Percentiles rank a stretch among this genome's conserved stretches.
These are phyloP conservation scores for Coriaria nepalensis DNA, from an alignment of 306 rosid genomes.

Conservation along the genomic window DNA sequence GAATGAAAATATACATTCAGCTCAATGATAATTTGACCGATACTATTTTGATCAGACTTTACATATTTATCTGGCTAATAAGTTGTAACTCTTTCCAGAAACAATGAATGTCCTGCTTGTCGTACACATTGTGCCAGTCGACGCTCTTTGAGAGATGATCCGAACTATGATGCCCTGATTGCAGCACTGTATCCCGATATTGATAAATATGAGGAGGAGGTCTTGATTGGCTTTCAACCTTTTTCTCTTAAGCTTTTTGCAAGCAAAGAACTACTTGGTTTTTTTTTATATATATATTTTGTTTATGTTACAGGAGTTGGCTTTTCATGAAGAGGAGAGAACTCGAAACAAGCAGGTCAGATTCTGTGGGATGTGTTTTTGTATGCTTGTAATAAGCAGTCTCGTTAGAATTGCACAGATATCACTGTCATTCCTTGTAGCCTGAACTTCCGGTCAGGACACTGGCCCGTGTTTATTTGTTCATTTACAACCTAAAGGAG, in stretches of 20 bases:
- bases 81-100: constrained; percentile 37
- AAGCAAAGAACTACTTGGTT: constrained; percentile 13
- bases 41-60: too few relatives aligned
- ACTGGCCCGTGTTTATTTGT: too few relatives aligned
- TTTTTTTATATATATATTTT: background rate
- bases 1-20: too few relatives aligned
- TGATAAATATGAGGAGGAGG: constrained; percentile 91
- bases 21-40: too few relatives aligned
- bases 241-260: background rate
- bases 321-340: constrained; percentile 89
- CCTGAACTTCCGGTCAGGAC: too few relatives aligned
- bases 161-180: constrained; percentile 81
- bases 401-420: background rate
- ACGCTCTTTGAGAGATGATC: constrained; percentile 96
- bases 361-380: constrained; percentile 10
- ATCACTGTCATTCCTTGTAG: too few relatives aligned
- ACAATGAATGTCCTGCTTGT: constrained; percentile 96
- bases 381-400: constrained; percentile 10
- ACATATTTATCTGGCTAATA: background rate
- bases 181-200: constrained; percentile 79
- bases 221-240: constrained; percentile 21
- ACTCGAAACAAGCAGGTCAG: constrained; percentile 83
- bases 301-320: constrained; percentile 49
- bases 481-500: too few relatives aligned
- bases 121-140: constrained; percentile 98